Evolutionary conservation across 495 filamentous ascomycete species (phyloP), one percentile per base, ranked within the genome.

Genomic region (Penicillium nucicola): DNA sequence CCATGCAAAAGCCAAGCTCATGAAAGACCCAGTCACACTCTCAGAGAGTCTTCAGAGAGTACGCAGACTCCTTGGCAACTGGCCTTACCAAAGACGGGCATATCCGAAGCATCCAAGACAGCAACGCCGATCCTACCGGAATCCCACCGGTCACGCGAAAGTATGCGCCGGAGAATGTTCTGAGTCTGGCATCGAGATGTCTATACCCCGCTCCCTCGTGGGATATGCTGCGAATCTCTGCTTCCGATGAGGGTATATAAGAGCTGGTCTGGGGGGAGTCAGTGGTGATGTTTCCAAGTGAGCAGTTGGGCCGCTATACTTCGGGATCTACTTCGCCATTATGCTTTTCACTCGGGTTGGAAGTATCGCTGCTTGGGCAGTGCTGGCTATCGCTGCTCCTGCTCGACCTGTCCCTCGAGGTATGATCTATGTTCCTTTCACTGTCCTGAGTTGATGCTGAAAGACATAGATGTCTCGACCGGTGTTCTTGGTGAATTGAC

Each of bases 401-500:
- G 48, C 57, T 18, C 48, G 45, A 20, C 42, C 56, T 12, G 35
- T 56, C 23, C 51, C 57, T 55, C 59, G 66, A 53, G 67, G 69
- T 70, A 60, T 42, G 53, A 15, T 4, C 42, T 17, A 42, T 20
- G 12, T 9, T 18, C 25, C 17, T 14, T 4, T 25, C 4, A 3
- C n/a, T 14, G 20, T 17, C 0, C 10, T 19, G 14, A 17, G n/a
- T 36, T 13, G 48, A 55, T 23, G 56, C 45, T 11, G 10, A 48
- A 28, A 30, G 10, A 17, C 33, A 23, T 15, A 71, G 70, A 63
- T 50, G 65, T 75, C 41, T 65, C 68, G 3, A 33, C 60, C 8
- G 42, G 50, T 20, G 55, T 60, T 19, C 39, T 69, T 8, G 40
- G 62, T 18, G 70, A 78, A 34, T 68, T 92, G 38, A 66, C 75